These are phyloP conservation scores for Guadua angustifolia DNA, from an alignment of 176 grass and related monocot genomes.

Conservation along the genomic window DNA sequence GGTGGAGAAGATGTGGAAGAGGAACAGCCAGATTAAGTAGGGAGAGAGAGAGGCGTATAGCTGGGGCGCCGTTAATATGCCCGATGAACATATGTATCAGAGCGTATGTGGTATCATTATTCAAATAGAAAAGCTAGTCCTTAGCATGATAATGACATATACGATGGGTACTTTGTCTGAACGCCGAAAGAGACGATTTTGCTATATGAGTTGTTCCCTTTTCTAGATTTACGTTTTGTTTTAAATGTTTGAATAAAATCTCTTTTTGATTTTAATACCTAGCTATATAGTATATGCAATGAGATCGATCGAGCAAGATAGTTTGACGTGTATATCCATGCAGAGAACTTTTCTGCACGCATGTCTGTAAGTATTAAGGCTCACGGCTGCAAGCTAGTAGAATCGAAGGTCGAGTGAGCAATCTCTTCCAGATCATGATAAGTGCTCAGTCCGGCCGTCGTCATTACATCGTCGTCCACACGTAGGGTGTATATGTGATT, in stretches of 20 bases:
- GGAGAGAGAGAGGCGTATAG: too few relatives aligned
- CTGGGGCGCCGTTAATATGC: too few relatives aligned
- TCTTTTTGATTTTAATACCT: not conserved
- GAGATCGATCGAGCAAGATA: not conserved
- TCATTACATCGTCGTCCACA: slow-evolving; percentile 10
- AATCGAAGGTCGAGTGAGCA: not conserved
- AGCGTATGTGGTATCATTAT: too few relatives aligned
- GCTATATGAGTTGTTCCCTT: not conserved
- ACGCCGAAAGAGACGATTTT: slow-evolving; percentile 13
- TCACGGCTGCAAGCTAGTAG: not conserved
- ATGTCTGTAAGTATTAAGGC: not conserved
- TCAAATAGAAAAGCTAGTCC: not conserved
- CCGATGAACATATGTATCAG: too few relatives aligned
- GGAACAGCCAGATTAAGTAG: too few relatives aligned
- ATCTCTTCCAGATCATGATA: slow-evolving; percentile 1
- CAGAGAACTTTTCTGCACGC: not conserved
- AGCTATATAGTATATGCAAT: not conserved
- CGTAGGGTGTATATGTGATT: not conserved
- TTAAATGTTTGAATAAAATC: slow-evolving; percentile 1
- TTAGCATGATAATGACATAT: slow-evolving; percentile 32
- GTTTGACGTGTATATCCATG: not conserved
- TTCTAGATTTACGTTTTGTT: not conserved
- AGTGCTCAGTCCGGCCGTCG: not conserved
- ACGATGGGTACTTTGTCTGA: not conserved
- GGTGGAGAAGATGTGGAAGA: too few relatives aligned